Base-by-base conservation (phyloP, 1,284 basidiomycete genomes). In the Bjerkandera adusta region DNA sequence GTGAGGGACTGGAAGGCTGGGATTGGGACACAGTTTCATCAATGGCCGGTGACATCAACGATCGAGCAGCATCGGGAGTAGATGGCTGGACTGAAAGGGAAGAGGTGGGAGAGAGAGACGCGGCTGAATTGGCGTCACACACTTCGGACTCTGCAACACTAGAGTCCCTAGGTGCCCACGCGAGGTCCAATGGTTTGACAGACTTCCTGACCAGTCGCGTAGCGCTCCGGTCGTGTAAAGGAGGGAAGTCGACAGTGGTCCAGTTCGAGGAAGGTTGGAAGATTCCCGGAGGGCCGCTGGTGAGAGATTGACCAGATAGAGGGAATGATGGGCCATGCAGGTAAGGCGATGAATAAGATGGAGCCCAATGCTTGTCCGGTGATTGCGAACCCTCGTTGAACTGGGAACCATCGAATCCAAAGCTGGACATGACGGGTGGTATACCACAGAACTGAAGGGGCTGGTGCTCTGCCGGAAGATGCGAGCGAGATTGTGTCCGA, bases 11-110 rank as follows among this genome's bases (percentile, higher is more conserved):
- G 4, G 50, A 29, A 16, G 45, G 40, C 36, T 53, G 50, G 7
- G 50, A 36, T 36, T 49, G 16, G 46, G 35, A 25, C 45, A 46
- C 12, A 12, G 20, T 29, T 5, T 16, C 36, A 18, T 37, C 32
- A 27, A 10, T 5, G 5, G 5, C 30, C 15, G 45, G 39, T 8
- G 45, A 47, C n/a, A 25, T 32, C 30, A 32, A 20, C 15, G 22
- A n/a, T 10, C 45, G 29, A 2, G 12, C 21, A 12, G 47, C 29
- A 16, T 18, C 29, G 18, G 48, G 41, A n/a, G 49, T 45, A 21
- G 45, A 43, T 10, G 48, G 51, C 36, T 50, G 48, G 4, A 53
- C 48, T 13, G 48, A 49, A n/a, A 50, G 26, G 3, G 47, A 46
- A 3, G 48, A 47, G 4, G 48, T 42, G 2, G 51, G 43, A 12